Conservation (phyloP, 768 basidiomycete genomes). For the Coprinellus aureogranulatus region DNA sequence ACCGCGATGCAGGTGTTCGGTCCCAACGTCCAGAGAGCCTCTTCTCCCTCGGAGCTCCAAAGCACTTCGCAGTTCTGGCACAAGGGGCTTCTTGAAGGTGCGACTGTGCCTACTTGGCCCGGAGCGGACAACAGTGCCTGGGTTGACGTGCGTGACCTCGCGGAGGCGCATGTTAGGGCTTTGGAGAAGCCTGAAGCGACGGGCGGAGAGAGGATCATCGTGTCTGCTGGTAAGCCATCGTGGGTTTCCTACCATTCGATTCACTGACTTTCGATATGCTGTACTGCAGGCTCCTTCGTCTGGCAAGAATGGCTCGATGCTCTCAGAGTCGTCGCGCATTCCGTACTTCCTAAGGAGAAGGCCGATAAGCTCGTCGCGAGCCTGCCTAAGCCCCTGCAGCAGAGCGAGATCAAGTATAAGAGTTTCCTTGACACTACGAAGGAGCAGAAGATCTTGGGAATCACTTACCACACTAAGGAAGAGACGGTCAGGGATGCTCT, state of each 20-base stretch:
- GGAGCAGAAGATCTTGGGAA: too few species aligned
- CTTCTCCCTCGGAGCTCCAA: slow-evolving; percentile 26
- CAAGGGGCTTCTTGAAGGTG: too few species aligned
- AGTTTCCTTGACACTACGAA: too few species aligned
- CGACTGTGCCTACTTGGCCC: slow-evolving; percentile 26
- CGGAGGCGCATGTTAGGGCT: slow-evolving; percentile 52
- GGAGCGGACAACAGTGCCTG: slow-evolving; percentile 26
- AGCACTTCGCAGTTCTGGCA: too few species aligned
- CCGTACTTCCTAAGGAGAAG: too few species aligned
- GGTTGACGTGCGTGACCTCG: slow-evolving; percentile 57
- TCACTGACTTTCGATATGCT: too few species aligned
- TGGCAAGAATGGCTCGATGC: slow-evolving; percentile 35
- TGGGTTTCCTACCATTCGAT: neutral
- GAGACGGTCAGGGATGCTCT: too few species aligned
- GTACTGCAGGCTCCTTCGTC: slow-evolving; percentile 17
- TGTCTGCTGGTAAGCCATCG: slow-evolving; percentile 35
- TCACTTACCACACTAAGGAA: too few species aligned
- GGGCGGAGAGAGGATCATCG: slow-evolving; percentile 56
- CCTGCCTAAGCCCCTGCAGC: too few species aligned
- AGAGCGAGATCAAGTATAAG: too few species aligned
- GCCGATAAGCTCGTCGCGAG: too few species aligned
- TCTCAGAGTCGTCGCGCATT: too few species aligned
- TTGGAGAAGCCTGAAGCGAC: slow-evolving; percentile 47
- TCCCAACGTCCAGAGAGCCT: slow-evolving; percentile 44
- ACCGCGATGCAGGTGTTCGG: slow-evolving; percentile 12